Evolutionary conservation across 352 stramenopile species (phyloP).

Genomic region (Phytopythium aichiense): DNA sequence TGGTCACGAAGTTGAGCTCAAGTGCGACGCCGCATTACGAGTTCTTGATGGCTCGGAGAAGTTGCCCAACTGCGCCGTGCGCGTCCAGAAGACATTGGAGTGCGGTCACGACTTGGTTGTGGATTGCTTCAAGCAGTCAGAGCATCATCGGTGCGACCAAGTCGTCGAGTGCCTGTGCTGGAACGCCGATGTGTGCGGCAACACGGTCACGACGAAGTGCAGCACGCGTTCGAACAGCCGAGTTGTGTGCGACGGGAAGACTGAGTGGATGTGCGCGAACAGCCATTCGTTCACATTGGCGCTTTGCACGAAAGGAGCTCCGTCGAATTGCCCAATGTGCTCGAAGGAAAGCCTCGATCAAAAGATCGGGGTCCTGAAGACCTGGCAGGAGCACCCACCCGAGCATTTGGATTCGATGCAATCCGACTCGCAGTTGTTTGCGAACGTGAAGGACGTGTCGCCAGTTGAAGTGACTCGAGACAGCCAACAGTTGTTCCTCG

Average conservation of each 20-base stretch:
- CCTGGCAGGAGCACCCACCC: neutral
- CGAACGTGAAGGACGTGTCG: neutral
- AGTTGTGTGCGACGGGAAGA: conserved; percentile 35
- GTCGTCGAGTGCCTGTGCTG: conserved; percentile 48
- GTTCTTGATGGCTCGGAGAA: conserved; percentile 18
- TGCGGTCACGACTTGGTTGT: conserved; percentile 43
- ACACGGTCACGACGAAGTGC: conserved; percentile 24
- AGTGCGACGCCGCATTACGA: conserved; percentile 46
- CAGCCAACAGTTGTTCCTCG: conserved; percentile 19
- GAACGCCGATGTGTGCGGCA: conserved; percentile 43
- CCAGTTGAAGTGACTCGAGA: neutral
- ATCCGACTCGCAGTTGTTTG: neutral
- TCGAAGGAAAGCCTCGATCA: conserved; percentile 25
- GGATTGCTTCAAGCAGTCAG: conserved; percentile 33
- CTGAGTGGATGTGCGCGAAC: conserved; percentile 33
- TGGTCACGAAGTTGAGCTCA: conserved; percentile 54
- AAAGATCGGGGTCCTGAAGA: conserved; percentile 16
- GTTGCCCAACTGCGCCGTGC: conserved; percentile 17
- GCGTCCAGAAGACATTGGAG: conserved; percentile 23
- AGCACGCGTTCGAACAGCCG: conserved; percentile 8
- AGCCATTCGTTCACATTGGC: conserved; percentile 35
- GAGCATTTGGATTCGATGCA: neutral
- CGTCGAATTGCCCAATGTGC: conserved; percentile 45
- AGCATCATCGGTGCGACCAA: conserved; percentile 26
- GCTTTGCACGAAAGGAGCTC: conserved; percentile 47